Evolutionary conservation across 495 filamentous ascomycete species (phyloP), one percentile per base, ranked within the genome.

Genomic region (Penicillium canariense): DNA sequence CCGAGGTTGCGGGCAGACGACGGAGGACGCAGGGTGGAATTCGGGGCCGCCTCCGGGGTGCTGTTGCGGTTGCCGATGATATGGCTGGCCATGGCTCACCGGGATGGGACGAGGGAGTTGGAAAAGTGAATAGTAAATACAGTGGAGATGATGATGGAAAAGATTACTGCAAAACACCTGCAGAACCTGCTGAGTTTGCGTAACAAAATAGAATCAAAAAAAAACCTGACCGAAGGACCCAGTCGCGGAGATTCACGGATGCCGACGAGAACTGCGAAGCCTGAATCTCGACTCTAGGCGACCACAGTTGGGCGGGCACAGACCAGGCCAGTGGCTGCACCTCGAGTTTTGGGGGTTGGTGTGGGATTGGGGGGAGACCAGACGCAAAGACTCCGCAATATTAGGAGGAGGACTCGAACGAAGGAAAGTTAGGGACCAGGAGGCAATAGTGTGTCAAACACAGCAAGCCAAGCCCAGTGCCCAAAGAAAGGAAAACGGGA

Each of bases 1-100:
- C 87, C 77, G 54, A 92, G 81, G 27, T 87, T 85, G 38, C 90
- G 87, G 59, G 90, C 88, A 4, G 89, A 86, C 9, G 91, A 86
- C 10, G 91, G 90, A n/a, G 94, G 94, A 50, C 93, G 89, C 62
- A 97, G 84, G 42, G 87, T 88, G 34, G 94, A 95, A 59, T 88
- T 83, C 57, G 82, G 84, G 31, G 89, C 89, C 23, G 89, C 89
- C 73, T 97, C 95, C 27, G 94, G 94, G 42, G 93, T 98, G 81
- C 92, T 96, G 73, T 97, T 97, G 65, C 94, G 88, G 74, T 98
- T 97, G 60, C 89, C 89, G 70, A 86, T 87, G 52, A 87, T 81
- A 66, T 87, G 81, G 64, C 73, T 78, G 32, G 76, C 72, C 76
- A 78, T 78, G 62, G 58, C 57, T 60, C 48, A 58, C 34, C 34